Base-by-base conservation (phyloP, 1,139 yeast genomes). In the Pichia sp. region DNA sequence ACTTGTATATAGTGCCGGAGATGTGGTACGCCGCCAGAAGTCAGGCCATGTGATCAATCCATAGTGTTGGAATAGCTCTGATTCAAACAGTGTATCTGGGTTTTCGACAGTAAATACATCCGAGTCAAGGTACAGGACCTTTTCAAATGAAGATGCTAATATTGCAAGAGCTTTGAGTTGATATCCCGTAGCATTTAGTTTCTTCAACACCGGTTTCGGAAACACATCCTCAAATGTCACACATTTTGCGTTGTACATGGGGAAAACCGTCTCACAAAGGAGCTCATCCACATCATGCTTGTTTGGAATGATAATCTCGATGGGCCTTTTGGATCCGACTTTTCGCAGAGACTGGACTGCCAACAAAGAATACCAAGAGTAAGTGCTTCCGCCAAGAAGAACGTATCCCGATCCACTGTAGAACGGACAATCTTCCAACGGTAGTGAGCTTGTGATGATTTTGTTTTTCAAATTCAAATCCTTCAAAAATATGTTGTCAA, bases 11-110 rank as follows among this genome's bases (percentile, higher is more conserved):
- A 73, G 82, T 30, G 65, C 69, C 1, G 90, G 90, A 4, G 84
- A 74, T 0, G 84, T 79, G 1, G 84, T 76, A 61, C 90, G 75
- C 54, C 79, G 72, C 89, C 90, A 85, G 56, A 80, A 80, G 65
- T 84, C 90, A 4, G 90, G 90, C 92, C 92, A 85, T 8, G 84
- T 59, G 5, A 77, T 70, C 59, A 77, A 60, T 2, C 78, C 78
- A 48, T 65, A 62, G n/a, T 67, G 63, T 10, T 60, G 47, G 58
- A 67, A 75, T 6, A 75, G 65, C n/a, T 67, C 61, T 5, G 73
- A 66, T 2, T 64, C 64, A 57, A 80, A 82, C 38, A 84, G 66
- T 55, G 72, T 69, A 59, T 85, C 89, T 26, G 84, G 76, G 57
- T 81, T 78, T 45, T 67, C 72, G 46, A 83, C 74, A 7, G 90